Base-by-base conservation (phyloP, 805 yeast species). In the Myxozyma mucilagina region DNA sequence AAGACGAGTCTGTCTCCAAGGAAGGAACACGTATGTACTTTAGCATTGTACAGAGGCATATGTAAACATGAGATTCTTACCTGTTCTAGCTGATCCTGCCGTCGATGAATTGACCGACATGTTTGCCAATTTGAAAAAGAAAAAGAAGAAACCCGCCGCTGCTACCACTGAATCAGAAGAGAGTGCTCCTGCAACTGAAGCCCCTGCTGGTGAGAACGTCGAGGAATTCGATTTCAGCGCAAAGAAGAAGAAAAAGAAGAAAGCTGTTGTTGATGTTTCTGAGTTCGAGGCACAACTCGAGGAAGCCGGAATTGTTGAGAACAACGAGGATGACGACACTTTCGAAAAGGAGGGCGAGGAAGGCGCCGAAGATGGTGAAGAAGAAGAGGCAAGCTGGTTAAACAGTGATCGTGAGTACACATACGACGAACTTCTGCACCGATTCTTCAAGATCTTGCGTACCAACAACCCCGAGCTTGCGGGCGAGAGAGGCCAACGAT, bases 381-480 rank as follows among this genome's bases (percentile, higher is more conserved):
- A 63, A 18, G 60, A 55, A 24, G 68, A 64, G 43, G 64, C 66
- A 9, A 61, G 60, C n/a, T 66, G 69, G 69, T 53, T 65, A 29
- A 66, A 61, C 47, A 56, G 78, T 53, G 78, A 79, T 69, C 80
- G 80, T 47, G 93, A 87, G 53, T 79, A 87, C 66, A 84, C 92
- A 61, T 94, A 94, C 77, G 85, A 84, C 61, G 82, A 82, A 51
- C 83, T 94, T 66, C 82, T 94, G 71, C 82, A 87, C 56, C 84
- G 99, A 74, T 94, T 94, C 75, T 94, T 92, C 80, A 77, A 79
- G 57, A 87, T 93, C 63, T 82, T 94, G 72, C 90, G 89, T 71
- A 87, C 90, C 66, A 93, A 93, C 78, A 94, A 94, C 79, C 99
- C 99, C 64, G 99, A 94, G 76, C 84, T 94, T 72, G 99, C 98